Evolutionary conservation across 805 yeast genomes (phyloP), one percentile per base, ranked within the genome.

Genomic region (Yarrowia divulgata): DNA sequence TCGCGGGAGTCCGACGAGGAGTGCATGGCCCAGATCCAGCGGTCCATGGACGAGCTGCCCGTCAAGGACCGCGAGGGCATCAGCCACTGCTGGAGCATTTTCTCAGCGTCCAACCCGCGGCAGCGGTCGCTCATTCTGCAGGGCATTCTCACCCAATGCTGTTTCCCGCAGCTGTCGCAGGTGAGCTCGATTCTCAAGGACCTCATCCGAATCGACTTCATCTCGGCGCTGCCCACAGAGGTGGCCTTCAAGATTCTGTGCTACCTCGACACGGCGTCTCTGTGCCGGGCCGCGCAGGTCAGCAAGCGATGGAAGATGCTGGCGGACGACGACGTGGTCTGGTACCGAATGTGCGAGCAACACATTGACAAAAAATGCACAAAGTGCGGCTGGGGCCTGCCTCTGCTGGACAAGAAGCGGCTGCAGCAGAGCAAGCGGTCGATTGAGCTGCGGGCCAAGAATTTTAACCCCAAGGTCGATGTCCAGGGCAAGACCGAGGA

Each of bases 331-430:
- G 98, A 95, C 76, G 81, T 96, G 63, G 98, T 95, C 2, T 95
- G 99, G 99, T 95, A 94, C 77, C 93, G 94, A 73, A 89, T 95
- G 93, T 95, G 99, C 77, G 97, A 93, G 77, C 99, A 95, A 79
- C 99, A 95, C 78, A 95, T 95, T 69, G 99, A 95, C 79, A 85
- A 97, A 71, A 95, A 95, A 78, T 95, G 99, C 80, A 97, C 97
- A 48, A 91, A 91, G 76, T 95, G 99, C 80, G 99, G 99, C 16
- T 95, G 99, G 99, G 99, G 99, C 5, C 83, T 95, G 72, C 99
- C 99, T 2, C 81, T 95, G 70, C 85, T 95, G 87, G 97, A 93
- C 75, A 91, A 93, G 87, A 90, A 76, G 67, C 73, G 83, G 32
- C 74, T 79, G 29, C 73, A 78, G 34, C 78, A 77, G 57, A 72